Base-by-base conservation (phyloP, 1,284 basidiomycete genomes). In the Ganoderma resinaceum region DNA sequence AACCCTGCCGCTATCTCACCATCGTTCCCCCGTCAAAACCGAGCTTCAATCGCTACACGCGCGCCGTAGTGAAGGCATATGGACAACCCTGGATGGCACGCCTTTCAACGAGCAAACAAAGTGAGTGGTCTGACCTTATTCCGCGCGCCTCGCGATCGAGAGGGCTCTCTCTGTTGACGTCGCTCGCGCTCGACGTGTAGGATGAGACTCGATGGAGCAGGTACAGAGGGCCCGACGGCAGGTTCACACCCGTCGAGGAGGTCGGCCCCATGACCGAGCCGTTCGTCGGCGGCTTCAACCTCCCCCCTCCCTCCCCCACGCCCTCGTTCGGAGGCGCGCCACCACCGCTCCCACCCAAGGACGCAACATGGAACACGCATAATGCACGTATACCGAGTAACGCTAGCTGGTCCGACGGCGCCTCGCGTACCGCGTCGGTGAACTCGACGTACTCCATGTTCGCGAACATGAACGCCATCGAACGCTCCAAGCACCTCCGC, bases 71-170 rank as follows among this genome's bases (percentile, higher is more conserved):
- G 29, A 62, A 38, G 58, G 57, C 65, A 65, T 42, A 92, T 93
- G 91, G 91, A 92, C 76, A 87, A 86, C 66, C 81, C 87, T 66
- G 91, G 91, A 63, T 93, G 91, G 91, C 85, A 86, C 73, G 90
- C 91, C 53, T 82, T 82, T 20, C 84, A 78, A 65, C 74, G 76
- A 61, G 80, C 78, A 42, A 72, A 71, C 60, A 77, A 77, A 72
- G 76, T 73, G 60, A 63, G 74, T 75, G 11, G 46, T 49, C n/a
- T 11, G 46, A 49, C 23, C 23, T 4, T 23, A 26, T 49, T 20
- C 26, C 23, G 46, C 46, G 46, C 46, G 23, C 26, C 11, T 26
- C 46, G 46, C 46, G 46, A 26, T 26, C 23, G 23, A 4, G 23
- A 49, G 9, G 23, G 46, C 46, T n/a, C 58, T 20, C 46, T n/a